Evolutionary conservation across 768 basidiomycete genomes (phyloP).

Genomic region (Serendipita sp.): DNA sequence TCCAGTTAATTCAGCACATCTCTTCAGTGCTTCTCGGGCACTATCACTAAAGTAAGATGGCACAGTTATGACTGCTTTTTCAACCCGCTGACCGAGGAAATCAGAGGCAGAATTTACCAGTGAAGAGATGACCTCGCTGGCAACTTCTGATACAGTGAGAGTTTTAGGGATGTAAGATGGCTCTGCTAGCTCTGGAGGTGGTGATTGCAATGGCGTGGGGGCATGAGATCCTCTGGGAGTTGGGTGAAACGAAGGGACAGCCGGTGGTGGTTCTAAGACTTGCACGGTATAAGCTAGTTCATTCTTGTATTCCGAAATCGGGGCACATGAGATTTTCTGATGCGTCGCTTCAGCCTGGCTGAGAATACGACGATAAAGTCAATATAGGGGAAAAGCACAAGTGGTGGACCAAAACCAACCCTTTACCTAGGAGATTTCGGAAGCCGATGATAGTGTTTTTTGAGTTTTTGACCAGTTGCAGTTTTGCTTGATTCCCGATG

Average conservation of each 20-base stretch:
- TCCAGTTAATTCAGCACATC: slow-evolving; percentile 65
- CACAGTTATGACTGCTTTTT: slow-evolving; percentile 70
- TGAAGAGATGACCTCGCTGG: slow-evolving; percentile 69
- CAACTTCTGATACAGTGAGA: slow-evolving; percentile 68
- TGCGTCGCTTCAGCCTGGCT: not conserved
- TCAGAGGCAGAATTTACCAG: slow-evolving; percentile 77
- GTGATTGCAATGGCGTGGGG: slow-evolving; percentile 28
- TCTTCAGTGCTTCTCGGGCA: slow-evolving; percentile 53
- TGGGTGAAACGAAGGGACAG: slow-evolving; percentile 28
- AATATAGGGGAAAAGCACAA: not conserved
- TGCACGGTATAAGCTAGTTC: slow-evolving; percentile 73
- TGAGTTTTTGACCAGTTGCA: slow-evolving; percentile 87
- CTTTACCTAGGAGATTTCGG: slow-evolving; percentile 84
- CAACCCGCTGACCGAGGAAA: slow-evolving; percentile 66
- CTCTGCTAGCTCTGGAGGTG: slow-evolving; percentile 34
- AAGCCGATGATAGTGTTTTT: slow-evolving; percentile 92
- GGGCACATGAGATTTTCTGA: slow-evolving; percentile 34
- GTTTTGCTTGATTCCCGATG: slow-evolving; percentile 86
- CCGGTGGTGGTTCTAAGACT: slow-evolving; percentile 61
- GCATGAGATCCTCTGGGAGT: slow-evolving; percentile 23
- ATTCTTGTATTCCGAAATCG: slow-evolving; percentile 41
- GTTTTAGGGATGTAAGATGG: slow-evolving; percentile 31
- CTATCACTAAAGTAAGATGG: slow-evolving; percentile 56
- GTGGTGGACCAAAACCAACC: slow-evolving; percentile 28
- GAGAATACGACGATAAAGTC: not conserved